A percentile compares a stretch with the other conserved stretches of the same genome.
These are phyloP conservation scores for Saturnispora dispora DNA, from an alignment of 805 yeast genomes.

Conservation along the genomic window DNA sequence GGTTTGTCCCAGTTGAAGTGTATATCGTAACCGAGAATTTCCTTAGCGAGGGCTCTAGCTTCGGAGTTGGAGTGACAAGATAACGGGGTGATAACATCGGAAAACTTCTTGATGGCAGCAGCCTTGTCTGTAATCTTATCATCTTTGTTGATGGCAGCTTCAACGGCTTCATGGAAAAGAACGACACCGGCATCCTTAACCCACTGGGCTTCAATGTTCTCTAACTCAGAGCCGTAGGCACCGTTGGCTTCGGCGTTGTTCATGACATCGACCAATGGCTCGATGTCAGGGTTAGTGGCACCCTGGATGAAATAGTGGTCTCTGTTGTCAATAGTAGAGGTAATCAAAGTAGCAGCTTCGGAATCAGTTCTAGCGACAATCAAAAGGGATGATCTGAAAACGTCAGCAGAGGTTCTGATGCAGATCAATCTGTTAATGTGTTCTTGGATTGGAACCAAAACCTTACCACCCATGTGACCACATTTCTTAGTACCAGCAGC, in stretches of 20 bases:
- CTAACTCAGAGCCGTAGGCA: constrained; percentile 59
- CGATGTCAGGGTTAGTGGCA: constrained; percentile 74
- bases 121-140: constrained; percentile 46
- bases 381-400: constrained; percentile 76
- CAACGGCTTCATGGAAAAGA: constrained; percentile 85
- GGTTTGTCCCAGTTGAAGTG: constrained; percentile 93
- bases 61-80: constrained; percentile 68
- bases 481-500: constrained; percentile 98
- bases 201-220: constrained; percentile 76
- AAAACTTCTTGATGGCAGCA: constrained; percentile 55
- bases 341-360: constrained; percentile 92
- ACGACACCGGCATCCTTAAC: constrained; percentile 70
- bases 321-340: constrained; percentile 88
- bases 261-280: constrained; percentile 69
- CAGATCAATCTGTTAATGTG: constrained; percentile 92
- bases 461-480: constrained; percentile 99
- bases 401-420: constrained; percentile 91
- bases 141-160: constrained; percentile 65
- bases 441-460: constrained; percentile 94
- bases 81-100: constrained; percentile 61
- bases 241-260: constrained; percentile 74
- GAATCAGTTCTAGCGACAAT: constrained; percentile 95
- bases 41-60: constrained; percentile 67
- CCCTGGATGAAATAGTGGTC: constrained; percentile 92
- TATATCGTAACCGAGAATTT: constrained; percentile 70